Conservation (phyloP, 1,284 basidiomycete species). For the Fomitopsis palustris region DNA sequence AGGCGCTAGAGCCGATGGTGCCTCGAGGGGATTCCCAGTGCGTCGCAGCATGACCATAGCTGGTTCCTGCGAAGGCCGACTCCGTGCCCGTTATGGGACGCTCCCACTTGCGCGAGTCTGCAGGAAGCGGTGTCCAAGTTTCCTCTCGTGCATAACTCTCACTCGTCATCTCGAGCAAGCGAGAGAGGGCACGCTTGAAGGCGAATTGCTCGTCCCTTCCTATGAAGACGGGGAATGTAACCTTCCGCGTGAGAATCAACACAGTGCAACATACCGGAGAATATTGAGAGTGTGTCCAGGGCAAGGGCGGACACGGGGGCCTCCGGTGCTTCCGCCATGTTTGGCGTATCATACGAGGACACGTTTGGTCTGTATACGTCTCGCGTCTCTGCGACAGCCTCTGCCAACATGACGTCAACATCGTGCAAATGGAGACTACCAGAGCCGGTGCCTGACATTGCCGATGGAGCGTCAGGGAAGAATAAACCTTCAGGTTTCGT, state of each 20-base stretch:
- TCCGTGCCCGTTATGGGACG: not conserved
- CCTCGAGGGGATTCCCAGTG: slow-evolving; percentile 1
- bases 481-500: slow-evolving; percentile 51
- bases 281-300: slow-evolving; percentile 54
- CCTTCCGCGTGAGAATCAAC: not conserved
- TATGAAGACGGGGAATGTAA: slow-evolving; percentile 9
- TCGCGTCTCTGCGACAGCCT: slow-evolving; percentile 55
- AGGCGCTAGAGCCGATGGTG: slow-evolving; percentile 15
- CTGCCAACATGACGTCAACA: slow-evolving; percentile 53
- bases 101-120: slow-evolving; percentile 37
- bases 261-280: slow-evolving; percentile 42
- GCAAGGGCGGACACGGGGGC: slow-evolving; percentile 26
- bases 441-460: slow-evolving; percentile 13
- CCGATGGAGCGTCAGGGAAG: slow-evolving; percentile 45
- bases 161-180: slow-evolving; percentile 65
- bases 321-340: slow-evolving; percentile 32
- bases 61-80: not conserved
- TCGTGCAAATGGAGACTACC: not conserved
- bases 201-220: slow-evolving; percentile 68
- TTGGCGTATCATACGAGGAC: slow-evolving; percentile 48
- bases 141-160: slow-evolving; percentile 42
- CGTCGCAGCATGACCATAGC: not conserved
- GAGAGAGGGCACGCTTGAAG: slow-evolving; percentile 66
- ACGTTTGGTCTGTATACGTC: slow-evolving; percentile 61
- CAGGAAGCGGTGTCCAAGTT: slow-evolving; percentile 43